These are phyloP conservation scores for Dictyostelium discoideum DNA, from an alignment of 78 protist genomes.

Conservation along the genomic window DNA sequence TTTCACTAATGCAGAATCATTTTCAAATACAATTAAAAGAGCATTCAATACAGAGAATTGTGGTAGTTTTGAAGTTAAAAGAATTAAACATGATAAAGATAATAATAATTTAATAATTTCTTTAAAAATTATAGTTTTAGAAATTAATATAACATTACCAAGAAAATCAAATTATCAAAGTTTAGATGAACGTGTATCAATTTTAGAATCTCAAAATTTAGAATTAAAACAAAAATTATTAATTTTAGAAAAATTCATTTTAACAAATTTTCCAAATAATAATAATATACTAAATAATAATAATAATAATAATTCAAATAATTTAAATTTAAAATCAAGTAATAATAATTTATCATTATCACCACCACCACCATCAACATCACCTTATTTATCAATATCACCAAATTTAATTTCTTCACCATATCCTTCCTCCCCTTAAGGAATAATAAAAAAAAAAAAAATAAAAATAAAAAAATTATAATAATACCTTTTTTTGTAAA, in stretches of 20 bases:
- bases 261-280: neutral
- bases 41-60: neutral
- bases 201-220: neutral
- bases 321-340: neutral
- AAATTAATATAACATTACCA: neutral
- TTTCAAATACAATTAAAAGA: neutral
- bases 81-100: slow-evolving; percentile 1
- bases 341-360: neutral
- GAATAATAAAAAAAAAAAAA: neutral
- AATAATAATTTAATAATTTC: neutral
- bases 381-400: neutral
- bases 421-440: neutral
- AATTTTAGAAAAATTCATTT: slow-evolving; percentile 3
- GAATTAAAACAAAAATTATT: slow-evolving; percentile 12
- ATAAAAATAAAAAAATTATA: neutral
- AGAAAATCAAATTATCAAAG: neutral
- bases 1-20: slow-evolving; percentile 4
- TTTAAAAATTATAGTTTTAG: neutral
- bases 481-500: neutral
- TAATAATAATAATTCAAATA: neutral
- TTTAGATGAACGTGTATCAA: neutral
- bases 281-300: neutral
- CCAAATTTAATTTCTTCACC: neutral
- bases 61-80: neutral
- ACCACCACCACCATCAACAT: neutral